These are phyloP conservation scores for Vigna radiata DNA, from an alignment of 306 rosid genomes.

Conservation along the genomic window DNA sequence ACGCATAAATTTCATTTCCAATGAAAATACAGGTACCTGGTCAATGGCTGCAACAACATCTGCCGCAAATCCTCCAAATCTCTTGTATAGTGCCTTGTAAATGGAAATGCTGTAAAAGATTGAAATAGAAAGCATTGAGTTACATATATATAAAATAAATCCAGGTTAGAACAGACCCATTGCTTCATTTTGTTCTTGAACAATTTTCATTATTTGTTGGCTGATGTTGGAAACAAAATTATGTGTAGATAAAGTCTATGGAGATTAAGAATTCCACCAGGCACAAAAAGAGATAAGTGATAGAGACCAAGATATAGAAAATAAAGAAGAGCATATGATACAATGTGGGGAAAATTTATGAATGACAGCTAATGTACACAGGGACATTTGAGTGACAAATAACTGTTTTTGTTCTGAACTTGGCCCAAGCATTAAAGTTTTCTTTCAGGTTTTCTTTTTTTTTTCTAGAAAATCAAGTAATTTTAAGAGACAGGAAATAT, in stretches of 20 bases:
- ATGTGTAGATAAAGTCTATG: constrained; percentile 9
- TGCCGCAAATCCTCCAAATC: constrained; percentile 98
- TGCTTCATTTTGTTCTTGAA: constrained; percentile 14
- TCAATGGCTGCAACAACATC: constrained; percentile 98
- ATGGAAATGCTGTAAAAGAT: constrained; percentile 75
- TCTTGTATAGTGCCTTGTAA: constrained; percentile 93
- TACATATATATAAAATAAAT: constrained; percentile 11
- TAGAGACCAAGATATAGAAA: not conserved
- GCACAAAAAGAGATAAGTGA: not conserved
- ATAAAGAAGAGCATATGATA: not conserved
- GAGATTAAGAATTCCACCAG: not conserved
- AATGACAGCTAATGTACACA: not conserved
- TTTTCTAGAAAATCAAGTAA: not conserved
- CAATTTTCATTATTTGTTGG: not conserved
- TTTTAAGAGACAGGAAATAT: not conserved
- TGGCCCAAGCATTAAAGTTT: not conserved
- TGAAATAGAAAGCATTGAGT: constrained; percentile 37
- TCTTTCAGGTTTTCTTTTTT: not conserved
- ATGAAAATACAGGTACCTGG: constrained; percentile 62
- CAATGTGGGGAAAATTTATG: not conserved
- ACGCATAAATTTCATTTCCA: constrained; percentile 12
- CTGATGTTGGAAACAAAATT: not conserved
- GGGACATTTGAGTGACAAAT: not conserved
- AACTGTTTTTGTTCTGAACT: not conserved
- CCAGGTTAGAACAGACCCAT: not conserved